A percentile compares a stretch with the other conserved stretches of the same genome.
These are phyloP conservation scores for Mycena floridula DNA, from an alignment of 768 basidiomycete genomes.

Conservation along the genomic window DNA sequence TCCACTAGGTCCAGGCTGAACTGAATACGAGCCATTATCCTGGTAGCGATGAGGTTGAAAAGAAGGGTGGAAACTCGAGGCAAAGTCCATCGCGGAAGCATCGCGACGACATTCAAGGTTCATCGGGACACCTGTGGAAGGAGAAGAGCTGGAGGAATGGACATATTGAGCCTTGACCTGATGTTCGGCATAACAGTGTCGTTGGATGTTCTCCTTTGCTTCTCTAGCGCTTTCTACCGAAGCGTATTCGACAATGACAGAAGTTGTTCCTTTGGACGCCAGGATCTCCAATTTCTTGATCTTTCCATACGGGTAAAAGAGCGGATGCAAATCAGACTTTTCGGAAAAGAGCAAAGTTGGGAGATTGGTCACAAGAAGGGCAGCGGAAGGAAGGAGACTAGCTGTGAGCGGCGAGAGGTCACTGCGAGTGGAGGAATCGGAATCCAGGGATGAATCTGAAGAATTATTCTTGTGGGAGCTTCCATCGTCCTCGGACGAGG, in stretches of 20 bases:
- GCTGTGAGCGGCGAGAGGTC: constrained; percentile 25
- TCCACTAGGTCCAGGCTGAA: too few species aligned
- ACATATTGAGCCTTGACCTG: constrained; percentile 28
- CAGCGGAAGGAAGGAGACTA: constrained; percentile 37
- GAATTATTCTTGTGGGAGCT: constrained; percentile 16
- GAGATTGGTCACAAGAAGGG: constrained; percentile 58
- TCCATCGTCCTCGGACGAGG: constrained; percentile 15
- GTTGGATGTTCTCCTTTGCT: constrained; percentile 54
- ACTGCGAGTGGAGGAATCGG: constrained; percentile 23
- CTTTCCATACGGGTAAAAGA: constrained; percentile 66
- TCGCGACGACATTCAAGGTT: neutral
- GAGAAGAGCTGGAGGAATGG: constrained; percentile 2
- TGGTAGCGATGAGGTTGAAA: too few species aligned
- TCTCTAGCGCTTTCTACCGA: constrained; percentile 51
- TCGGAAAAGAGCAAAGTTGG: constrained; percentile 64
- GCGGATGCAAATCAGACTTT: constrained; percentile 60
- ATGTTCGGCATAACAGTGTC: constrained; percentile 54
- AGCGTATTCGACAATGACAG: constrained; percentile 61
- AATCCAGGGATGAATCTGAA: constrained; percentile 27
- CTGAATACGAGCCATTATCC: too few species aligned
- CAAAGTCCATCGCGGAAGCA: too few species aligned
- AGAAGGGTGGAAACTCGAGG: too few species aligned
- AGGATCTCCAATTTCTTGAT: constrained; percentile 56
- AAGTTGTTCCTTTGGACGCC: constrained; percentile 34
- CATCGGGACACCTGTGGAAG: too few species aligned